These are phyloP conservation scores for Boletus fagicola DNA, from an alignment of 768 basidiomycete species.

Conservation along the genomic window DNA sequence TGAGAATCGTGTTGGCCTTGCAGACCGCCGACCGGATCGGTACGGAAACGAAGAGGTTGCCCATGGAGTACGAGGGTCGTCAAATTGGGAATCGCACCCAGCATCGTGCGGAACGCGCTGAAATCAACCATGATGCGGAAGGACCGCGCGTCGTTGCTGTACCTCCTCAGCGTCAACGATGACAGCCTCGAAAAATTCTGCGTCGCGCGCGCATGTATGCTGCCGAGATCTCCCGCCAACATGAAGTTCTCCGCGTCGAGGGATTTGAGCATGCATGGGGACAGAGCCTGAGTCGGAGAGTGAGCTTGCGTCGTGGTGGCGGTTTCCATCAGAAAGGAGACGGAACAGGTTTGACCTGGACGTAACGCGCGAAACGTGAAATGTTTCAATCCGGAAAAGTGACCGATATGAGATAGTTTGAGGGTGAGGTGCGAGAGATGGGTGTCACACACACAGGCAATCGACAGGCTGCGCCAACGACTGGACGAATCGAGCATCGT, in stretches of 20 bases:
- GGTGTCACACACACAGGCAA: constrained; percentile 29
- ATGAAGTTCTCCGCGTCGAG: constrained; percentile 31
- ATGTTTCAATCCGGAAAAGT: constrained; percentile 26
- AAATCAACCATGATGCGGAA: constrained; percentile 31
- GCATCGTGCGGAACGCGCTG: constrained; percentile 26
- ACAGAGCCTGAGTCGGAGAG: not conserved
- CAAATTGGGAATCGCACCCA: constrained; percentile 23
- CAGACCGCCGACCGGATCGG: constrained; percentile 7
- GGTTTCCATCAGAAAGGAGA: constrained; percentile 25
- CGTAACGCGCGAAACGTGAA: constrained; percentile 32
- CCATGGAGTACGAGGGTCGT: constrained; percentile 29
- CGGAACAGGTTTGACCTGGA: constrained; percentile 30
- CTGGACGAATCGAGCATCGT: constrained; percentile 25
- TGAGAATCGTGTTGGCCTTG: constrained; percentile 3
- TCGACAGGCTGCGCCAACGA: constrained; percentile 30
- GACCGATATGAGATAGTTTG: constrained; percentile 21
- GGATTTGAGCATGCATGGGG: constrained; percentile 23
- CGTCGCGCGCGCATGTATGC: constrained; percentile 13
- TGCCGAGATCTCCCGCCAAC: constrained; percentile 20
- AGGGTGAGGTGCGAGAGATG: constrained; percentile 30
- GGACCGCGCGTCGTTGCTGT: constrained; percentile 28
- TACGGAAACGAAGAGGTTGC: constrained; percentile 29
- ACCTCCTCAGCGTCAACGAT: constrained; percentile 28
- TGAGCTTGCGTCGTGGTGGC: constrained; percentile 5
- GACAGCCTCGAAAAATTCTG: constrained; percentile 23